Evolutionary conservation across 495 filamentous ascomycete genomes (phyloP).

Genomic region (Entonaema liquescens): DNA sequence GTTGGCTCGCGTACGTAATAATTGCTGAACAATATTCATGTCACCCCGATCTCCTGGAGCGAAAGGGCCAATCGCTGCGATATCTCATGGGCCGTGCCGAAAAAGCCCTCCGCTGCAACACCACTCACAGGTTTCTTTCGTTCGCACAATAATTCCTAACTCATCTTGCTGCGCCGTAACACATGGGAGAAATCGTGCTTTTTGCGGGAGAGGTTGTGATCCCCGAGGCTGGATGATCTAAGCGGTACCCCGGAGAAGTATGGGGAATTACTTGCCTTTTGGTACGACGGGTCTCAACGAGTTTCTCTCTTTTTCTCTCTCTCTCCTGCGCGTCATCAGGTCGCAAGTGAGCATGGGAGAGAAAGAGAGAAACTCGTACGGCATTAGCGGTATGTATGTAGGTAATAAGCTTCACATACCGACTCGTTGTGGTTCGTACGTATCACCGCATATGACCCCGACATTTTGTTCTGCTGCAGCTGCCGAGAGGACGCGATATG

Average conservation of each 20-base stretch:
- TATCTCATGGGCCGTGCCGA: slow-evolving; percentile 10
- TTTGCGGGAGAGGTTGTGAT: slow-evolving; percentile 25
- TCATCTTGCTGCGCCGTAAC: slow-evolving; percentile 30
- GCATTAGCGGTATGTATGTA: background rate
- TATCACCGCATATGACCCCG: slow-evolving; percentile 30
- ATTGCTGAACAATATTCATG: slow-evolving; percentile 28
- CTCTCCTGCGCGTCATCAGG: too few relatives aligned
- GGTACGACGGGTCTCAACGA: slow-evolving; percentile 17
- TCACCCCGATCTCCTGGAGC: slow-evolving; percentile 22
- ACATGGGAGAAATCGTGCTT: slow-evolving; percentile 21
- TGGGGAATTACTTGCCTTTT: slow-evolving; percentile 18
- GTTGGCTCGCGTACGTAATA: slow-evolving; percentile 34
- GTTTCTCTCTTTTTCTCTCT: background rate
- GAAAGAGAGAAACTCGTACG: background rate
- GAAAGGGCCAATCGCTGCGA: slow-evolving; percentile 19
- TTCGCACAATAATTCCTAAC: slow-evolving; percentile 39
- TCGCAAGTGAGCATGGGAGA: slow-evolving; percentile 23
- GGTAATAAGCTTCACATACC: slow-evolving; percentile 14
- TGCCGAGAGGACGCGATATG: slow-evolving; percentile 27
- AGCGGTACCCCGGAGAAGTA: slow-evolving; percentile 21
- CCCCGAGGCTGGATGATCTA: slow-evolving; percentile 32
- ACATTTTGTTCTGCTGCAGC: slow-evolving; percentile 19
- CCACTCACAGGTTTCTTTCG: slow-evolving; percentile 17
- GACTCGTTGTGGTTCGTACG: slow-evolving; percentile 2
- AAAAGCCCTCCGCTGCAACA: slow-evolving; percentile 10